Conservation (phyloP, 257 asterid species). For the Coffea canephora region DNA sequence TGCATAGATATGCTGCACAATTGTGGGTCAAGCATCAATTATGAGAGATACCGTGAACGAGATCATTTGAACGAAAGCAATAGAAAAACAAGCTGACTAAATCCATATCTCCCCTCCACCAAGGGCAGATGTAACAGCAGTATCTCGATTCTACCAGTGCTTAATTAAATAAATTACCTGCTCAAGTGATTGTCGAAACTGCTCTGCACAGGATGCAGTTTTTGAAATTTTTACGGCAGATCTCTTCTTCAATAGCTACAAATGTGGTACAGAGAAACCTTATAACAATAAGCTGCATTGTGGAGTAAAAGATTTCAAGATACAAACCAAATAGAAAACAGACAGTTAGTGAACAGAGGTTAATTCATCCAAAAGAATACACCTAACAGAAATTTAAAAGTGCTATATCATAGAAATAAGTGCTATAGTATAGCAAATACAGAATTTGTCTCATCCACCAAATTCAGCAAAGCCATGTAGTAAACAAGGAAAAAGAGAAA, state of each 20-base stretch:
- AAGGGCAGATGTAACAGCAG: not conserved
- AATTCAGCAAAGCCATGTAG: too few relatives aligned
- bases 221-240: constrained; percentile 56
- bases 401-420: not conserved
- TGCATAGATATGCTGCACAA: not conserved
- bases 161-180: constrained; percentile 44
- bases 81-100: not conserved
- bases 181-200: constrained; percentile 61
- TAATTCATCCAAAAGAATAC: not conserved
- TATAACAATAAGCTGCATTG: constrained; percentile 58
- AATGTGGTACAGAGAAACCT: constrained; percentile 60
- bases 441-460: too few relatives aligned
- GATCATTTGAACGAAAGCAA: not conserved
- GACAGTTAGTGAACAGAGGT: not conserved
- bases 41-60: not conserved
- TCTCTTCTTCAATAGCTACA: constrained; percentile 80
- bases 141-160: not conserved
- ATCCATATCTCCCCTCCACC: not conserved
- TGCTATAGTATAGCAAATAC: not conserved
- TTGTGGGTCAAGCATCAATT: not conserved
- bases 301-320: constrained; percentile 48
- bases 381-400: not conserved
- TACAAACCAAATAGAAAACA: constrained; percentile 21
- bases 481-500: too few relatives aligned
- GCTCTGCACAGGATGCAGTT: constrained; percentile 62